Base-by-base conservation (phyloP, 208 protist species). In the Angomonas ambiguus region DNA sequence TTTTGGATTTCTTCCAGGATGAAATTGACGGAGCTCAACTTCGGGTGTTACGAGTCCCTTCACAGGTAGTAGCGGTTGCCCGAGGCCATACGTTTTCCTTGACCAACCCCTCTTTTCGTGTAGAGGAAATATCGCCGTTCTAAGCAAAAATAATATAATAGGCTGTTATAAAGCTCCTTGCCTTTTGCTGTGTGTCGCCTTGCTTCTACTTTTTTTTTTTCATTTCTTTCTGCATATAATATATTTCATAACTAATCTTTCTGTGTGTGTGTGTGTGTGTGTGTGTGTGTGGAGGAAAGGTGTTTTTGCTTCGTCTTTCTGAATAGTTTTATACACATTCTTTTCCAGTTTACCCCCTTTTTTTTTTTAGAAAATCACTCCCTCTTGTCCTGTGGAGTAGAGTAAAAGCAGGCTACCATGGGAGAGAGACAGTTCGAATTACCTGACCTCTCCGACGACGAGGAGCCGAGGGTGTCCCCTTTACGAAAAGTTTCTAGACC, bases 1-100 rank as follows among this genome's bases (percentile, higher is more conserved):
- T 92, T 30, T 73, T 90, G 28, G 62, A 79, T 53, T 92, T 79
- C 75, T 73, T 92, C 13, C 41, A 77, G 48, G 75, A 86, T 4
- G 76, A 85, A 56, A 56, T 81, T 0, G 22, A 18, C 11, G 27
- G 51, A 51, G 16, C 34, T 8, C 49, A 25, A 13, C 18, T 53
- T 13, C 53, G 49, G 1, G 8, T 35, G 16, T 57, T 79, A 10
- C 63, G 35, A 2, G 10, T 89, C n/a, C 86, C 83, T 2, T 62
- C 27, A 30, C 13, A 65, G 6, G 64, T 85, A 1, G 57, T 77
- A 2, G 69, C 66, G 0, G 71, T 55, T 0, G 73, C 79, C 1
- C 58, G 49, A 3, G 61, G 61, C 59, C 83, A 86, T 32, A 69
- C 73, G 5, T 77, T 90, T 58, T 56, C 79, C 2, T 60, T 73